Evolutionary conservation across 129 eudicot species (phyloP).

Genomic region (Flaveria robusta): DNA sequence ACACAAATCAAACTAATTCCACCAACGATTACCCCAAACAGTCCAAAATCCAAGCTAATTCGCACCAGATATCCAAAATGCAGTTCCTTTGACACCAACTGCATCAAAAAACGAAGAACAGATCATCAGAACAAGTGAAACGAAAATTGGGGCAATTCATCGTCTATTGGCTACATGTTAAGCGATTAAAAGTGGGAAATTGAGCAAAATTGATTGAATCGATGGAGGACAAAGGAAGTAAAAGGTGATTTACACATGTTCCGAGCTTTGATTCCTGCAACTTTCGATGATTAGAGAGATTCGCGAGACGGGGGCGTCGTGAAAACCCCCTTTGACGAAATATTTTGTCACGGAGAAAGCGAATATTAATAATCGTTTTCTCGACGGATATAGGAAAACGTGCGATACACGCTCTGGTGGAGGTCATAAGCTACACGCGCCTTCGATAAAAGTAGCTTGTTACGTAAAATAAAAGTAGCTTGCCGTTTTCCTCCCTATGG

Average conservation of each 20-base stretch:
- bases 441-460: not conserved
- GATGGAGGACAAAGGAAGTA: constrained; percentile 12
- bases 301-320: constrained; percentile 9
- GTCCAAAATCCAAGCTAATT: constrained; percentile 25
- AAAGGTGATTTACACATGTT: constrained; percentile 30
- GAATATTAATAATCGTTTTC: not conserved
- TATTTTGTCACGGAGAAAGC: constrained; percentile 6
- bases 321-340: constrained; percentile 26
- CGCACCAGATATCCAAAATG: constrained; percentile 32
- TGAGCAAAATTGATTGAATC: constrained; percentile 20
- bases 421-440: not conserved
- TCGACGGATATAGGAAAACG: not conserved
- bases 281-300: constrained; percentile 11
- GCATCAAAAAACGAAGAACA: not conserved
- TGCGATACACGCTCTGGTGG: not conserved
- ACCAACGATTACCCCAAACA: constrained; percentile 25
- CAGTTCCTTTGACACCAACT: constrained; percentile 18
- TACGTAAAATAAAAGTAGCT: too few relatives aligned
- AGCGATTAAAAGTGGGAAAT: not conserved
- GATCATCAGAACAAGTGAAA: not conserved
- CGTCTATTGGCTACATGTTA: not conserved
- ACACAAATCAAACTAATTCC: not conserved
- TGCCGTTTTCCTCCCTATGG: too few relatives aligned
- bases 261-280: constrained; percentile 28
- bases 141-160: constrained; percentile 18